These are phyloP conservation scores for Colletotrichum limetticola DNA, from an alignment of 2,329 filamentous ascomycete genomes.

Conservation along the genomic window DNA sequence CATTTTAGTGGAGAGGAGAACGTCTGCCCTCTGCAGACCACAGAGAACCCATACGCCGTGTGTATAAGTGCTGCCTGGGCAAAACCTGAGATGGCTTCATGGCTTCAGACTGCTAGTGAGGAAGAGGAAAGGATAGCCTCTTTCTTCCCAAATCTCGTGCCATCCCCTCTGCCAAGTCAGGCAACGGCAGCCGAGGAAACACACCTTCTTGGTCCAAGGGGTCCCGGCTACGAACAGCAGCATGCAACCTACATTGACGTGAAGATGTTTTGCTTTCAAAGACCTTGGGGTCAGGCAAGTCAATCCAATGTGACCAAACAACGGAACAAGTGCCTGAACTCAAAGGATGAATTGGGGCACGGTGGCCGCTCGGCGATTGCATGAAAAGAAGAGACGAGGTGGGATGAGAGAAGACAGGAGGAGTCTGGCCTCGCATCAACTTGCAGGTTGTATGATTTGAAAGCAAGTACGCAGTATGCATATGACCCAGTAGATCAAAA, in stretches of 20 bases:
- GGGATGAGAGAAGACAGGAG: slow-evolving; percentile 13
- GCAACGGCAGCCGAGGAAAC: neutral
- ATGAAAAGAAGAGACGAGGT: slow-evolving; percentile 31
- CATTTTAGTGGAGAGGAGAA: slow-evolving; percentile 14
- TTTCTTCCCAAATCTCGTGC: neutral
- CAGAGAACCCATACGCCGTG: neutral
- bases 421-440: neutral
- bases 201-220: neutral
- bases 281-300: neutral
- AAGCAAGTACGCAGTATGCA: neutral
- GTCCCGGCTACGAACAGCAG: slow-evolving; percentile 6
- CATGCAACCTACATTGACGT: neutral
- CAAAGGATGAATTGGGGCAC: slow-evolving; percentile 17
- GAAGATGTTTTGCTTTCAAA: neutral
- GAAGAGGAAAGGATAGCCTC: neutral
- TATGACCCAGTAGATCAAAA: neutral
- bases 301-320: neutral
- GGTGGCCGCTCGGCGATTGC: slow-evolving; percentile 17
- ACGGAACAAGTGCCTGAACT: slow-evolving; percentile 26
- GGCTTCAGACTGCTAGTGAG: neutral
- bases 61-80: slow-evolving; percentile 21
- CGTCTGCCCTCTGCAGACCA: neutral
- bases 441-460: neutral
- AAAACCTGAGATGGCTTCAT: neutral
- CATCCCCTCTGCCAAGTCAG: neutral